Percentiles rank a stretch among this genome's conserved stretches.
phyloP scores from a whole-genome alignment of 106 monocot species.

The Narthecium ossifragum region DNA sequence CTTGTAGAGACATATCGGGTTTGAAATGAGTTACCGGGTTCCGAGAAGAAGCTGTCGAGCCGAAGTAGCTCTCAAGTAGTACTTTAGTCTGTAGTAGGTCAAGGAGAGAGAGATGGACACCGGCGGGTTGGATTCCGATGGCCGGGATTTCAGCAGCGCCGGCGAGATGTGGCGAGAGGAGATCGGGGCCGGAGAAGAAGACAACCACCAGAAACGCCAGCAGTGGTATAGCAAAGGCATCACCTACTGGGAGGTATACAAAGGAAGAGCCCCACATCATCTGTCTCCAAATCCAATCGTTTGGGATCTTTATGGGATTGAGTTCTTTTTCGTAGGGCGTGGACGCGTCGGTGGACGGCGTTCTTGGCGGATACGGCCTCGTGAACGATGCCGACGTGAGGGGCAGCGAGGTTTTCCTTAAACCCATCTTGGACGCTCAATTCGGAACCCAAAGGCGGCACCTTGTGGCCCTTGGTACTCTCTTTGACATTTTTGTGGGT shows the following conservation, averaged over 20 bases:
- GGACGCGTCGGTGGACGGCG: slow-evolving; percentile 92
- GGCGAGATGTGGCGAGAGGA: slow-evolving; percentile 86
- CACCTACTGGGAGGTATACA: slow-evolving; percentile 93
- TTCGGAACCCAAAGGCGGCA: slow-evolving; percentile 48
- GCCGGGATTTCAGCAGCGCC: slow-evolving; percentile 54
- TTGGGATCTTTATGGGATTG: not conserved
- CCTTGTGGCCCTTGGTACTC: slow-evolving; percentile 82
- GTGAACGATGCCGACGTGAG: slow-evolving; percentile 78
- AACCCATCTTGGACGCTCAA: slow-evolving; percentile 40
- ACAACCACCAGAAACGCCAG: slow-evolving; percentile 28
- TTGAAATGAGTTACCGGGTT: too few relatives aligned
- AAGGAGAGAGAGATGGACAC: slow-evolving; percentile 66
- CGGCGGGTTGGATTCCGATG: slow-evolving; percentile 60
- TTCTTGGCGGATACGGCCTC: slow-evolving; percentile 81
- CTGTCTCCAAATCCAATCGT: slow-evolving; percentile 2
- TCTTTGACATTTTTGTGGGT: not conserved
- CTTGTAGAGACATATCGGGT: too few relatives aligned
- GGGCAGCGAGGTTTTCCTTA: slow-evolving; percentile 80
- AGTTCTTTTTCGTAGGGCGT: slow-evolving; percentile 51
- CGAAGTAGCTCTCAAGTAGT: too few relatives aligned
- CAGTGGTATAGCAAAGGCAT: slow-evolving; percentile 90
- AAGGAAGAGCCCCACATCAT: not conserved
- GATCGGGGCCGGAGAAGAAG: slow-evolving; percentile 39
- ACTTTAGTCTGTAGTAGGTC: too few relatives aligned
- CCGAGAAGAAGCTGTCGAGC: too few relatives aligned